These are phyloP conservation scores for Paramecium bursaria DNA, from an alignment of 73 alveolate genomes.

Conservation along the genomic window DNA sequence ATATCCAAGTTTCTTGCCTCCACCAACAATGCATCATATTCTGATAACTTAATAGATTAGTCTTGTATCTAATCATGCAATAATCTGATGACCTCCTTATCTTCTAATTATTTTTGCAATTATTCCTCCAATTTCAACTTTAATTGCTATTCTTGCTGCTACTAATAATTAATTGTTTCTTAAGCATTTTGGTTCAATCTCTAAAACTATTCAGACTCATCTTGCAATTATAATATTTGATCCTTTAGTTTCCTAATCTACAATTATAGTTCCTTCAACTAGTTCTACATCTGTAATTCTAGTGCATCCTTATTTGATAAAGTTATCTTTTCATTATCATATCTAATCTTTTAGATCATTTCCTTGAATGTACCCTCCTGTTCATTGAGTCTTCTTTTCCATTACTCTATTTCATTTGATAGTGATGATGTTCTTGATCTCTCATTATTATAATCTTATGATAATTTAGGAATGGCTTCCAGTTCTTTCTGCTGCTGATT, in stretches of 20 bases:
- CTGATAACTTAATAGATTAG: not conserved
- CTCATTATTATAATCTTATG: not conserved
- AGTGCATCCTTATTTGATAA: constrained; percentile 3
- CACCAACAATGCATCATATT: constrained; percentile 3
- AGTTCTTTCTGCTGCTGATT: constrained; percentile 8
- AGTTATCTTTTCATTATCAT: constrained; percentile 20
- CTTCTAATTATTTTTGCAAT: not conserved
- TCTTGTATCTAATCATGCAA: not conserved
- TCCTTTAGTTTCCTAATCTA: not conserved
- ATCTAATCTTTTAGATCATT: not conserved
- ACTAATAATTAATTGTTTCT: not conserved
- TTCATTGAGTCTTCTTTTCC: constrained; percentile 40
- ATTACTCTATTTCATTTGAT: not conserved
- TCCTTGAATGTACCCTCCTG: not conserved
- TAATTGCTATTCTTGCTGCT: not conserved
- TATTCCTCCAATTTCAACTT: not conserved
- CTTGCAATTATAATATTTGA: constrained; percentile 10
- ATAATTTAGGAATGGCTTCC: not conserved
- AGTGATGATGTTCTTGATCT: not conserved
- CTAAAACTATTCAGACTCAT: not conserved
- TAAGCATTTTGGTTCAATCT: constrained; percentile 2
- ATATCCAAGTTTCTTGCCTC: constrained; percentile 30
- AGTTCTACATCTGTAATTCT: constrained; percentile 11
- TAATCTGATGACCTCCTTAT: not conserved
- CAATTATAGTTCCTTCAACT: not conserved